A percentile compares a stretch with the other conserved stretches of the same genome.
These are phyloP conservation scores for Sporisorium scitamineum DNA, from an alignment of 1,284 basidiomycete species.

Conservation along the genomic window DNA sequence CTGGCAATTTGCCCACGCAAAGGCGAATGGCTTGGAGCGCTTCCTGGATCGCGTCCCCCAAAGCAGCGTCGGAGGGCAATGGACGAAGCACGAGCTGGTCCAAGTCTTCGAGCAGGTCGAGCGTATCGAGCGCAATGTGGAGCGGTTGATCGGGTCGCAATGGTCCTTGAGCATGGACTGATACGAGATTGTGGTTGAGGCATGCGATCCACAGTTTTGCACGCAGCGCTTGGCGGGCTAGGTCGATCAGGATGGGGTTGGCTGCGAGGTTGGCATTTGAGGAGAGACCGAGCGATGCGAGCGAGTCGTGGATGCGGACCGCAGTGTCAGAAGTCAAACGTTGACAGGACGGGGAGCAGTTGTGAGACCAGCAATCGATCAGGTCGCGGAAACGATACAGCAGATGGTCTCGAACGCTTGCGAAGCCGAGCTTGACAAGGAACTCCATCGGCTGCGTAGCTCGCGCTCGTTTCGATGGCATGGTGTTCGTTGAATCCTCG, in stretches of 20 bases:
- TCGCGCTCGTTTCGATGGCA: constrained; percentile 1
- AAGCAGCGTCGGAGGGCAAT: not conserved
- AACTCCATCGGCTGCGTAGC: constrained; percentile 9
- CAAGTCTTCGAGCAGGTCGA: constrained; percentile 48
- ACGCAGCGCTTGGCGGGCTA: constrained; percentile 31
- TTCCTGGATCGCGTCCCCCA: constrained; percentile 9
- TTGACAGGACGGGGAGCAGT: not conserved
- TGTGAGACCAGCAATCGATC: constrained; percentile 15
- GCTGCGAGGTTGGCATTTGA: not conserved
- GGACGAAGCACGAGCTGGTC: constrained; percentile 21
- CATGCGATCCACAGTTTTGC: constrained; percentile 37
- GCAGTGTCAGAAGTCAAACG: constrained; percentile 11
- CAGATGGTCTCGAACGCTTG: constrained; percentile 10
- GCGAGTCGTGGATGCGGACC: constrained; percentile 29
- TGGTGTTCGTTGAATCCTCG: not conserved
- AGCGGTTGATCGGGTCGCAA: constrained; percentile 41
- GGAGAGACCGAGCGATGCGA: constrained; percentile 17
- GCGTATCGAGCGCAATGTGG: constrained; percentile 42
- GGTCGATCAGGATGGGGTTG: constrained; percentile 39
- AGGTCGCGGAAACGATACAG: constrained; percentile 6
- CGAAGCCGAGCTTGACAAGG: constrained; percentile 26
- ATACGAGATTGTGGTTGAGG: constrained; percentile 28
- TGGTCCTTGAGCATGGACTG: constrained; percentile 10
- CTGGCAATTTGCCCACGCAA: constrained; percentile 21
- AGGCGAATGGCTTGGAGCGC: constrained; percentile 21